A percentile compares a stretch with the other conserved stretches of the same genome.
These are phyloP conservation scores for Pyrus pyrifolia DNA, from an alignment of 306 rosid genomes.

Conservation along the genomic window DNA sequence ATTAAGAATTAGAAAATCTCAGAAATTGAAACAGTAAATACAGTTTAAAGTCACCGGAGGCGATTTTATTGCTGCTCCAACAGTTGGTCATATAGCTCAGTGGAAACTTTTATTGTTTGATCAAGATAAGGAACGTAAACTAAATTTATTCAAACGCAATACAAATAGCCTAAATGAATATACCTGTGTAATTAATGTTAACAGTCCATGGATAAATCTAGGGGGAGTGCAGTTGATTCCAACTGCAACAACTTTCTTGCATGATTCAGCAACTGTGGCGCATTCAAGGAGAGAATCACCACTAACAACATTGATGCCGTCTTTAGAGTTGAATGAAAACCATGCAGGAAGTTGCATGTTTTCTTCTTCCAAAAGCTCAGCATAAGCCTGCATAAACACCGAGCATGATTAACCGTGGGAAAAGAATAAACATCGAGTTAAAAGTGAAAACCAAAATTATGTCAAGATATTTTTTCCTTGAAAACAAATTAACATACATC, in stretches of 20 bases:
- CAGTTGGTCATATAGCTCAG: background rate
- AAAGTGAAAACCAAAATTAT: background rate
- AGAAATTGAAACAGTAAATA: background rate
- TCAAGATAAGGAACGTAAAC: background rate
- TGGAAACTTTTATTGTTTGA: background rate
- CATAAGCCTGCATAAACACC: conserved; percentile 55
- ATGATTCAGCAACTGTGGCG: conserved; percentile 72
- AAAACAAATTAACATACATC: background rate
- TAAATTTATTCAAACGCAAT: background rate
- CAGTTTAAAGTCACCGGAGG: background rate
- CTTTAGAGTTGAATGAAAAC: conserved; percentile 87
- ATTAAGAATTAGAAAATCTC: background rate
- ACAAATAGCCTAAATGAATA: background rate
- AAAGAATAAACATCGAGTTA: background rate
- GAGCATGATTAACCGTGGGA: background rate
- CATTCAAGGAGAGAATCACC: conserved; percentile 80
- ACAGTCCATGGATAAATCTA: conserved; percentile 74
- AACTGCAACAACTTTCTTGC: conserved; percentile 57
- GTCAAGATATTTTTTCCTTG: background rate
- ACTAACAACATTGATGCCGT: conserved; percentile 66
- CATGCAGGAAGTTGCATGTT: conserved; percentile 77
- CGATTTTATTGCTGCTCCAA: background rate
- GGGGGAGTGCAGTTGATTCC: conserved; percentile 97
- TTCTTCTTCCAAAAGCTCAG: conserved; percentile 75
- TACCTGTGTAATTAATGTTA: conserved; percentile 58